phyloP scores from a whole-genome alignment of 345 rosid genomes.

The Cardamine chenopodiifolia region DNA sequence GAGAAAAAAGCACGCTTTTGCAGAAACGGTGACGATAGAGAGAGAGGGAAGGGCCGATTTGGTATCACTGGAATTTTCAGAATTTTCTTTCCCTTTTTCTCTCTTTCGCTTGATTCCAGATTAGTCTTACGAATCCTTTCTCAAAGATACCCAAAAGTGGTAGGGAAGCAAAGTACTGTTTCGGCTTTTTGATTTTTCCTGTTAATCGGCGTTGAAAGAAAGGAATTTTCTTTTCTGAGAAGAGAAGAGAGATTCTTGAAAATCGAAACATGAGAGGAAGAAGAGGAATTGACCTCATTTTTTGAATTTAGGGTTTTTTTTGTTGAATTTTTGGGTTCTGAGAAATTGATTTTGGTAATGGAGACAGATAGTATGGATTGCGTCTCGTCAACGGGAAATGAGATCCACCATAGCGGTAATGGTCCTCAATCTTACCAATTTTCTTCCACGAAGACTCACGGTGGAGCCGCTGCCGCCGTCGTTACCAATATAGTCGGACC shows the following conservation, averaged over 20 bases:
- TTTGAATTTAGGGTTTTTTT: conserved; percentile 26
- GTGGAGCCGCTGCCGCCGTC: conserved; percentile 37
- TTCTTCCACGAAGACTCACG: conserved; percentile 61
- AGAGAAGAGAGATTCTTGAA: conserved; percentile 19
- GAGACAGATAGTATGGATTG: conserved; percentile 83
- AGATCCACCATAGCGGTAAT: conserved; percentile 58
- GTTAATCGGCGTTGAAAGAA: conserved; percentile 35
- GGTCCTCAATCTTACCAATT: conserved; percentile 46
- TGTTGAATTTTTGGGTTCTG: no score
- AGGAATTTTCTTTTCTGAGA: conserved; percentile 17
- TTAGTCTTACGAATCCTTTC: conserved; percentile 32
- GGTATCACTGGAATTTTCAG: conserved; percentile 36
- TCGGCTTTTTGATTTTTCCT: background rate
- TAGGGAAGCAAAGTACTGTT: conserved; percentile 41
- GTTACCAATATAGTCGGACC: conserved; percentile 54
- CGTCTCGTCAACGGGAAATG: conserved; percentile 68
- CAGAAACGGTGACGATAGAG: conserved; percentile 40
- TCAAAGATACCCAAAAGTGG: conserved; percentile 35
- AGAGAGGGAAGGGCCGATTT: conserved; percentile 35
- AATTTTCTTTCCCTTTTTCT: conserved; percentile 13
- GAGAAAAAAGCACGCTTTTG: conserved; percentile 45
- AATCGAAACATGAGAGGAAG: background rate
- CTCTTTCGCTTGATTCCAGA: conserved; percentile 29
- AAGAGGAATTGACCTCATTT: conserved; percentile 3
- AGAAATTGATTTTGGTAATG: conserved; percentile 45